These are phyloP conservation scores for Fusarium sp. DNA, from an alignment of 2,329 filamentous ascomycete genomes.

Conservation along the genomic window DNA sequence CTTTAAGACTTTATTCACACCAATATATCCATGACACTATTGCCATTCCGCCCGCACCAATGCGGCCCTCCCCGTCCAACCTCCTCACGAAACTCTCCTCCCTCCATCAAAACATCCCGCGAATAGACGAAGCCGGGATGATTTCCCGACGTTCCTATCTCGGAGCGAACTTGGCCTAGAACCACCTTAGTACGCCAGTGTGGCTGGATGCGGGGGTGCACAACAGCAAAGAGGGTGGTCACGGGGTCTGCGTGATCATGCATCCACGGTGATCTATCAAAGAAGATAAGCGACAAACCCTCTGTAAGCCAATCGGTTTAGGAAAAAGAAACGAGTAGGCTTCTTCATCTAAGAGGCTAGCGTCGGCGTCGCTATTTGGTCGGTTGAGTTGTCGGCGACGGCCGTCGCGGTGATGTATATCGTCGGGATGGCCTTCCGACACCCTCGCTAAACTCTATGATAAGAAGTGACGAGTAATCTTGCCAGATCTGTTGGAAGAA, in stretches of 20 bases:
- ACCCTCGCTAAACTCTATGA: neutral
- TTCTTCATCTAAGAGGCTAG: conserved; percentile 11
- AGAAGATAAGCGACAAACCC: neutral
- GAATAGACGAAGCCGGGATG: conserved; percentile 3
- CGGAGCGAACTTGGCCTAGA: neutral
- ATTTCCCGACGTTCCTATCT: conserved; percentile 15
- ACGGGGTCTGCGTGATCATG: conserved; percentile 16
- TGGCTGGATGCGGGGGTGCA: conserved; percentile 7
- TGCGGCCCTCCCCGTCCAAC: neutral
- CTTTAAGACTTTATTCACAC: neutral
- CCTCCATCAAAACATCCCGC: neutral
- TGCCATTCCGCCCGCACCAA: neutral
- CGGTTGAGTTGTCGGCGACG: neutral
- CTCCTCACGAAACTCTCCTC: neutral
- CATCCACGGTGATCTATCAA: conserved; percentile 15
- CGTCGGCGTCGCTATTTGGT: neutral
- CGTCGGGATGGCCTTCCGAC: conserved; percentile 31
- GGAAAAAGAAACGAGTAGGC: neutral
- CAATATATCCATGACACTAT: conserved; percentile 1
- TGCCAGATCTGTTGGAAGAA: neutral
- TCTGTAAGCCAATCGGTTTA: conserved; percentile 1
- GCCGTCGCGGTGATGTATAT: neutral
- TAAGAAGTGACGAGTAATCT: conserved; percentile 2
- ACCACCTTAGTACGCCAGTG: neutral
- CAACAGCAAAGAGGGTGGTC: conserved; percentile 5